phyloP scores from a whole-genome alignment of 2,329 filamentous ascomycete genomes.

The Ilyonectria destructans region DNA sequence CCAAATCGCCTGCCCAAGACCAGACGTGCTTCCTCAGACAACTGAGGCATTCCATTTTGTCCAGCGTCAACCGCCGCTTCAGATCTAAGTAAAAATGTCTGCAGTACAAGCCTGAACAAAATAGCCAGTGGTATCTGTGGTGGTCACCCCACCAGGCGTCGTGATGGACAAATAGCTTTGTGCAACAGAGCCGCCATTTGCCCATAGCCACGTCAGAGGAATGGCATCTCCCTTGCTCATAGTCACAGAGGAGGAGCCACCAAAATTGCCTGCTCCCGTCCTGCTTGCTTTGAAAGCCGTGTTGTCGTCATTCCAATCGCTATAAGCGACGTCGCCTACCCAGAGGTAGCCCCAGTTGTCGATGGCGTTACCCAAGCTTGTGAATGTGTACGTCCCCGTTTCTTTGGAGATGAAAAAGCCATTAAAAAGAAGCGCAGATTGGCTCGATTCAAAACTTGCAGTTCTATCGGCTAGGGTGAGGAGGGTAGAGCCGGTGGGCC shows the following conservation, averaged over 20 bases:
- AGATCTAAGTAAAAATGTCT: background rate
- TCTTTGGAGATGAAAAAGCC: constrained; percentile 16
- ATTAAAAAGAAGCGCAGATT: constrained; percentile 14
- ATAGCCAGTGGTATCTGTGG: background rate
- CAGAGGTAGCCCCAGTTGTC: constrained; percentile 21
- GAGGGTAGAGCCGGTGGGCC: constrained; percentile 3
- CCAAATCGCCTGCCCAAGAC: no score
- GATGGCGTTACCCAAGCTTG: background rate
- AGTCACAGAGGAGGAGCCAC: background rate
- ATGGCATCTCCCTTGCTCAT: constrained; percentile 11
- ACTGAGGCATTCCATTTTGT: no score
- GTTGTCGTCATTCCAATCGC: background rate
- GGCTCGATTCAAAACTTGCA: background rate
- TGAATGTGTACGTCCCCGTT: constrained; percentile 6
- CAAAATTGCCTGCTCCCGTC: background rate
- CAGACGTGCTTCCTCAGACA: no score
- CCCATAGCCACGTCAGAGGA: constrained; percentile 16
- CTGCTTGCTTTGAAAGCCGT: background rate
- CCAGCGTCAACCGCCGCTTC: no score
- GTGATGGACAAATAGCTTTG: background rate
- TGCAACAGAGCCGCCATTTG: background rate
- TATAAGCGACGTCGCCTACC: background rate
- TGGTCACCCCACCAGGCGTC: background rate
- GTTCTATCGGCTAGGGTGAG: background rate
- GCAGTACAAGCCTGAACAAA: constrained; percentile 6